phyloP scores from a whole-genome alignment of 371 early-diverging fungal genomes.

The Batkoa obscura region DNA sequence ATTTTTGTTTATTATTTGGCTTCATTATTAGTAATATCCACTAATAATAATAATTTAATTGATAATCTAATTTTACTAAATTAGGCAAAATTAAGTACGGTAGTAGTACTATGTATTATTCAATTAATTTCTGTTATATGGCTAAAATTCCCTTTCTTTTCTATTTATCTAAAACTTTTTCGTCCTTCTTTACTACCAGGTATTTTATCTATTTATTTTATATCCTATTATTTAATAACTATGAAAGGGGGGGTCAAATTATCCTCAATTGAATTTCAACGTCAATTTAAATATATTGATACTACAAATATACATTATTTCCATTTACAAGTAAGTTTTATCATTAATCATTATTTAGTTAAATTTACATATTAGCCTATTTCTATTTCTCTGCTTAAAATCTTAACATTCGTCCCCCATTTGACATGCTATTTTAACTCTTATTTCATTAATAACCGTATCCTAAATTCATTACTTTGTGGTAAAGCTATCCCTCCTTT shows the following conservation, averaged over 20 bases:
- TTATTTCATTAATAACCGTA: no score
- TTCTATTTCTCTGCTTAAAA: no score
- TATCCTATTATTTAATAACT: neutral
- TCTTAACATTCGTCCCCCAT: no score
- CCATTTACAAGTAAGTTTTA: neutral
- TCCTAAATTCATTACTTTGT: no score
- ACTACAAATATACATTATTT: neutral
- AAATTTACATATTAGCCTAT: no score
- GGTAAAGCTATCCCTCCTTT: no score
- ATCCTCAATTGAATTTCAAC: neutral
- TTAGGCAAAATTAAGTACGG: neutral
- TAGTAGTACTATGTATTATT: neutral
- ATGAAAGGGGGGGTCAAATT: neutral
- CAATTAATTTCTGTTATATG: neutral
- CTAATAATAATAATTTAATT: no score
- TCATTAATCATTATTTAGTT: no score
- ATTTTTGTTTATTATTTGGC: slow-evolving; percentile 66
- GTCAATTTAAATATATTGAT: neutral
- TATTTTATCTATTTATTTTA: neutral
- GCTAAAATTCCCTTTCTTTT: neutral
- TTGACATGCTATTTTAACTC: no score
- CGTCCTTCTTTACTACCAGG: neutral
- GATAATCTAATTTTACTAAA: no score
- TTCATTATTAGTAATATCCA: neutral
- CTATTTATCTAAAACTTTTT: neutral